These are phyloP conservation scores for Tricholoma hemisulphureum DNA, from an alignment of 768 basidiomycete species.

Conservation along the genomic window DNA sequence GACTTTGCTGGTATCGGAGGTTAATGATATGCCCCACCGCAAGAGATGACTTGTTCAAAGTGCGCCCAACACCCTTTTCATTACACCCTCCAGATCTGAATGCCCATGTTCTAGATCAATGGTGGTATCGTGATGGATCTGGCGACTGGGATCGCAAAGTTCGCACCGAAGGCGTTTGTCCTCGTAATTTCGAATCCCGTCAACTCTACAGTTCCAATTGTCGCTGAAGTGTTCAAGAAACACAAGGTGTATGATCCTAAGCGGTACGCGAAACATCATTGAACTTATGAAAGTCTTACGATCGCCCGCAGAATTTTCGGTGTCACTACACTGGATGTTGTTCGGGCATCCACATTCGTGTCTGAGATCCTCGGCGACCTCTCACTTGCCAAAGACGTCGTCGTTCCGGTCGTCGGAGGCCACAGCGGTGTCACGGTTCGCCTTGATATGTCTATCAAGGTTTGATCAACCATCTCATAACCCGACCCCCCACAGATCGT, in stretches of 20 bases:
- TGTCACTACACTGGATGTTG: conserved; percentile 96
- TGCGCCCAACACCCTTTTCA: conserved; percentile 26
- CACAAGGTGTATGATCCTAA: conserved; percentile 89
- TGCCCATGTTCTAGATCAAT: conserved; percentile 67
- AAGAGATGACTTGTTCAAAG: conserved; percentile 97
- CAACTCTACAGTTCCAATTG: conserved; percentile 98
- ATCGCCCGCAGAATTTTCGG: conserved; percentile 75
- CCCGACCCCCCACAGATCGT: conserved; percentile 59
- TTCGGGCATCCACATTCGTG: conserved; percentile 96
- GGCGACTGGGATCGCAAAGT: conserved; percentile 82
- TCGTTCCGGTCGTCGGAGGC: conserved; percentile 91
- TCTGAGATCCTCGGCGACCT: conserved; percentile 71
- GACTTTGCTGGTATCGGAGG: conserved; percentile 6
- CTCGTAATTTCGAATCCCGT: conserved; percentile 99
- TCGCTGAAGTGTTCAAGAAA: conserved; percentile 93
- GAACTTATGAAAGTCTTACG: background rate
- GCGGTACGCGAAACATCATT: conserved; percentile 47
- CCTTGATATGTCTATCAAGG: background rate
- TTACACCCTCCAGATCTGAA: background rate
- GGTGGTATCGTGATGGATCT: conserved; percentile 95
- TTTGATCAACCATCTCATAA: background rate
- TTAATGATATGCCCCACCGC: conserved; percentile 10
- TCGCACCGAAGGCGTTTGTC: conserved; percentile 86
- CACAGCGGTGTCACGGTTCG: conserved; percentile 89
- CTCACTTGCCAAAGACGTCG: conserved; percentile 56